Evolutionary conservation across 2,329 filamentous ascomycete species (phyloP), one percentile per base, ranked within the genome.

Genomic region (Colletotrichum sp.): DNA sequence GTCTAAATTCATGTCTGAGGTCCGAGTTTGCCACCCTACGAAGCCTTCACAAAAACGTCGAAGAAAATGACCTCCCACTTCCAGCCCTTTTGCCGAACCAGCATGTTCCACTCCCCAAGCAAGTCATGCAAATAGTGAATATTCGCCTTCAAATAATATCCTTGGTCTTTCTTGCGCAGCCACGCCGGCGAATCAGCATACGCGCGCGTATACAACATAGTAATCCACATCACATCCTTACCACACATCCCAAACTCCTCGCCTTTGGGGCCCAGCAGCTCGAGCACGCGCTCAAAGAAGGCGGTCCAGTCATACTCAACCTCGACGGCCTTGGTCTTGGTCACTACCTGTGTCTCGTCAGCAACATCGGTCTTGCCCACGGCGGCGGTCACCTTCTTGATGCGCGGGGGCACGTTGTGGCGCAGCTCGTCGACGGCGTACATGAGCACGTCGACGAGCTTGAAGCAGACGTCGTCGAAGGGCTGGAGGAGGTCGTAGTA

Each of bases 171-270:
- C 5, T 18, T 15, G 26, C 59, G 59, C 21, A 24, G 7, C 15
- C 28, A 18, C 26, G 16, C 39, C 10, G 32, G n/a, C 24, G 73
- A 73, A 18, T 18, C 59, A 18, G 26, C 64, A 18, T 60, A 69
- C 5, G 73, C 73, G 7, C 59, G 44, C 7, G 73, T 65, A 59
- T 76, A 76, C 18, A 76, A 10, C 24, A 69, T 65, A 1, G 67
- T 65, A 34, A 76, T 49, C 73, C 73, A 73, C 73, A 69, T 73
- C 16, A 76, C 64, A 21, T 76, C 73, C 4, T 44, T n/a, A 10
- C 30, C 60, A 7, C 10, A 21, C 70, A 76, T 6, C 3, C 70
- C 64, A 18, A 52, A 59, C 8, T 24, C 34, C 18, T 59, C 30
- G 21, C 44, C 73, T 6, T 39, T 5, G n/a, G 21, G 26, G 6